Evolutionary conservation across 345 rosid species (phyloP).

Genomic region (Rubroshorea leprosula): DNA sequence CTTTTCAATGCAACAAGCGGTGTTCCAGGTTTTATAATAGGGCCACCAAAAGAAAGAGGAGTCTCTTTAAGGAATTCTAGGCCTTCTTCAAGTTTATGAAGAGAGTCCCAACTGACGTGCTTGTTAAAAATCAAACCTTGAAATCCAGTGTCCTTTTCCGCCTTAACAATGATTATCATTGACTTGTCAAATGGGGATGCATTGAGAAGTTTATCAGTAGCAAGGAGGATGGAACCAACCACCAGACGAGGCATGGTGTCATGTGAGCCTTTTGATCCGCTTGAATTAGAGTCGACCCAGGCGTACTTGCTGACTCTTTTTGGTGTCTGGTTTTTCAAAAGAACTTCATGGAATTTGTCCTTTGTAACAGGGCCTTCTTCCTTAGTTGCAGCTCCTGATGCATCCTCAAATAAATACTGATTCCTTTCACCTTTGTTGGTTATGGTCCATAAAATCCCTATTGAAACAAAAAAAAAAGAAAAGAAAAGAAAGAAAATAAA

Average conservation of each 20-base stretch:
- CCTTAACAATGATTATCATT: slow-evolving; percentile 57
- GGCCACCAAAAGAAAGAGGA: slow-evolving; percentile 69
- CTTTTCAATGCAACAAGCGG: slow-evolving; percentile 67
- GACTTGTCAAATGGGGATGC: slow-evolving; percentile 62
- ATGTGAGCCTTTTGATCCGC: slow-evolving; percentile 15
- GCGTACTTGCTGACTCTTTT: slow-evolving; percentile 24
- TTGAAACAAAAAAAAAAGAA: slow-evolving; percentile 10
- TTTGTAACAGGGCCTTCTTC: slow-evolving; percentile 24
- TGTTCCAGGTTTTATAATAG: slow-evolving; percentile 44
- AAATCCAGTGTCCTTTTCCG: slow-evolving; percentile 44
- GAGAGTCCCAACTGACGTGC: slow-evolving; percentile 60
- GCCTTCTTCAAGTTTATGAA: slow-evolving; percentile 46
- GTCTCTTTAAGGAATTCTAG: slow-evolving; percentile 59
- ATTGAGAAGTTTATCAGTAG: slow-evolving; percentile 50
- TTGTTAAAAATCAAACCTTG: slow-evolving; percentile 80
- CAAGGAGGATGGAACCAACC: slow-evolving; percentile 58
- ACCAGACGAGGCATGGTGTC: slow-evolving; percentile 32
- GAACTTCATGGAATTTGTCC: slow-evolving; percentile 48
- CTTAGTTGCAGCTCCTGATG: slow-evolving; percentile 14
- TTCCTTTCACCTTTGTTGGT: slow-evolving; percentile 30
- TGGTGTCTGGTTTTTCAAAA: slow-evolving; percentile 31
- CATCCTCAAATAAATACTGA: slow-evolving; percentile 21
- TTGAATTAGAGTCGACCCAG: slow-evolving; percentile 19
- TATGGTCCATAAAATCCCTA: slow-evolving; percentile 45
- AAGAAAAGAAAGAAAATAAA: too few relatives aligned